Conservation (phyloP, 305 asterid species). For the Fraxinus velutina region DNA sequence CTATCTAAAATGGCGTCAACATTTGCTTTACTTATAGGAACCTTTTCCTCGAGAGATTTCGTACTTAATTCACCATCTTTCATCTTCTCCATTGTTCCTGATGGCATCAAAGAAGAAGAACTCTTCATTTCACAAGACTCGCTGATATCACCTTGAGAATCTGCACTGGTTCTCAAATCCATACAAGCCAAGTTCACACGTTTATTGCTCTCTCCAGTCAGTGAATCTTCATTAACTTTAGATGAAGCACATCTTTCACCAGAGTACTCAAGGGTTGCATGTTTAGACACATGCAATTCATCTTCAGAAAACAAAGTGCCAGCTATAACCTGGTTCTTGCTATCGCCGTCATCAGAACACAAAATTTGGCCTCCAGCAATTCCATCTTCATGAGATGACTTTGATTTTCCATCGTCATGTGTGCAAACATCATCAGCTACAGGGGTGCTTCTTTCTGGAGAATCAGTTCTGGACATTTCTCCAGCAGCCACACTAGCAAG, state of each 20-base stretch:
- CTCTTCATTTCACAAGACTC: slow-evolving; percentile 32
- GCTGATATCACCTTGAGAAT: slow-evolving; percentile 18
- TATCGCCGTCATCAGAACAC: slow-evolving; percentile 23
- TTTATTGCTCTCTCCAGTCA: slow-evolving; percentile 11
- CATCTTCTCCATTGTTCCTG: slow-evolving; percentile 24
- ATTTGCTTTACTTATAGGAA: neutral
- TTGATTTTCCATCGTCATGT: slow-evolving; percentile 37
- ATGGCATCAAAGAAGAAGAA: slow-evolving; percentile 24
- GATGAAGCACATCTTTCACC: slow-evolving; percentile 24
- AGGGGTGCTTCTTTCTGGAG: slow-evolving; percentile 35
- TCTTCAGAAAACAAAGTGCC: slow-evolving; percentile 24
- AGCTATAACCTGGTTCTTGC: slow-evolving; percentile 31
- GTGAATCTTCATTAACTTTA: slow-evolving; percentile 21
- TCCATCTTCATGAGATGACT: slow-evolving; percentile 30
- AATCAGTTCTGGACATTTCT: slow-evolving; percentile 45
- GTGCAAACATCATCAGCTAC: slow-evolving; percentile 35
- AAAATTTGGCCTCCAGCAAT: slow-evolving; percentile 18
- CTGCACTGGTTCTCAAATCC: slow-evolving; percentile 22
- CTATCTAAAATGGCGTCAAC: slow-evolving; percentile 25
- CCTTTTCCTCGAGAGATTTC: slow-evolving; percentile 31
- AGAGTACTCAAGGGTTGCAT: slow-evolving; percentile 8
- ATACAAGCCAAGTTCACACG: neutral
- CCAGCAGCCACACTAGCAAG: slow-evolving; percentile 70
- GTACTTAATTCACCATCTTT: slow-evolving; percentile 29
- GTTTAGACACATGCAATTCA: slow-evolving; percentile 18